phyloP scores from a whole-genome alignment of 495 filamentous ascomycete species.

The Corynascus novoguineensis region DNA sequence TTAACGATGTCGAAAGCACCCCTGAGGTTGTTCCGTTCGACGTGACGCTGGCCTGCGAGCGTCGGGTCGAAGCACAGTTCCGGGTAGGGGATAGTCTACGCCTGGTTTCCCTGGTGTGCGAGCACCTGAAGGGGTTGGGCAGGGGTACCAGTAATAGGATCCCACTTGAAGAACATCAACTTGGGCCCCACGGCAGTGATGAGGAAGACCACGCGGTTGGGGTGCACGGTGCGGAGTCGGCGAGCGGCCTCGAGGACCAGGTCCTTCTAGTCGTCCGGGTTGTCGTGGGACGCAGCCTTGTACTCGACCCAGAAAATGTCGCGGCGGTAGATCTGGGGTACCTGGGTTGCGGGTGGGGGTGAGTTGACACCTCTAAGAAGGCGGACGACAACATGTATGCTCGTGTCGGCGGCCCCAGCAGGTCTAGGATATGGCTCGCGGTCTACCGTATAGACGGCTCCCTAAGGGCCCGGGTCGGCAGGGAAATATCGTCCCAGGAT shows the following conservation, averaged over 20 bases:
- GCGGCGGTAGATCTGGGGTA: neutral
- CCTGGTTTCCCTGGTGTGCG: neutral
- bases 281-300: neutral
- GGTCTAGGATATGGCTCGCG: too few species aligned
- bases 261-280: neutral
- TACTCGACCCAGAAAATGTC: neutral
- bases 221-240: neutral
- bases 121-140: neutral
- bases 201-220: neutral
- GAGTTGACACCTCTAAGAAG: too few species aligned
- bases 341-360: too few species aligned
- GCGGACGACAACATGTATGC: too few species aligned
- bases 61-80: neutral
- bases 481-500: too few species aligned
- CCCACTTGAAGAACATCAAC: neutral
- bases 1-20: neutral
- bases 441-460: too few species aligned
- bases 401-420: too few species aligned
- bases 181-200: neutral
- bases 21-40: neutral
- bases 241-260: neutral
- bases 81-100: neutral
- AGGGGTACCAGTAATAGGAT: neutral
- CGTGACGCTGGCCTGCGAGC: neutral
- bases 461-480: too few species aligned